Conservation (phyloP, 179 eudicot species). For the Spergularia azorica region DNA sequence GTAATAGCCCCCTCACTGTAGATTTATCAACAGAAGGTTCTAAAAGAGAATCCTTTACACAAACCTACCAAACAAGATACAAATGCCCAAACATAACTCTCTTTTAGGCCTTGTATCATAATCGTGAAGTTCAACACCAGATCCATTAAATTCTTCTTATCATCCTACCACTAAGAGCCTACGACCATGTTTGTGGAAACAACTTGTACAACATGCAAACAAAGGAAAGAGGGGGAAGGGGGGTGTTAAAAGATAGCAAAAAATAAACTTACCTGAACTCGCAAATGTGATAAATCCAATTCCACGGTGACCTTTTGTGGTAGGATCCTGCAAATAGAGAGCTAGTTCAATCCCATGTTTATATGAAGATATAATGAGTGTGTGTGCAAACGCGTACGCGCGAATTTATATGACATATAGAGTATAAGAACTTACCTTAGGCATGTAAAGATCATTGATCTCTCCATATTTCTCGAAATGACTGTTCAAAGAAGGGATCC, state of each 20-base stretch:
- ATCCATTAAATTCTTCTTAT: not conserved
- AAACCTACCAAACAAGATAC: not conserved
- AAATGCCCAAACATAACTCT: not conserved
- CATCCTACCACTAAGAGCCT: not conserved
- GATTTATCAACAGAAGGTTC: too few species aligned
- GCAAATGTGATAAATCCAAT: conserved; percentile 95
- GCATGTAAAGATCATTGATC: conserved; percentile 95
- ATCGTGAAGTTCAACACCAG: not conserved
- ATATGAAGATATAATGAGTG: not conserved
- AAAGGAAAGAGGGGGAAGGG: not conserved
- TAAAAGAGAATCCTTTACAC: not conserved
- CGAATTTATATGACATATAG: not conserved
- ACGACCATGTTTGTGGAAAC: not conserved
- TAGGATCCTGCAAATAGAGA: conserved; percentile 59
- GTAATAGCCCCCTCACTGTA: too few species aligned
- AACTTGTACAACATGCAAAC: not conserved
- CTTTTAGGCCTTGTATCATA: too few species aligned
- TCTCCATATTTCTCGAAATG: conserved; percentile 96
- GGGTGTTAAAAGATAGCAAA: not conserved
- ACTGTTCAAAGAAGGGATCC: conserved; percentile 43
- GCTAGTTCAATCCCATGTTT: not conserved
- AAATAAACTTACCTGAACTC: conserved; percentile 55
- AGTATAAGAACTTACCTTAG: conserved; percentile 57
- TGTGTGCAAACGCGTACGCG: not conserved
- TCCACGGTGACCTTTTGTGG: conserved; percentile 94